phyloP scores from a whole-genome alignment of 202 grass and related monocot genomes.

The Zoysia matrella region DNA sequence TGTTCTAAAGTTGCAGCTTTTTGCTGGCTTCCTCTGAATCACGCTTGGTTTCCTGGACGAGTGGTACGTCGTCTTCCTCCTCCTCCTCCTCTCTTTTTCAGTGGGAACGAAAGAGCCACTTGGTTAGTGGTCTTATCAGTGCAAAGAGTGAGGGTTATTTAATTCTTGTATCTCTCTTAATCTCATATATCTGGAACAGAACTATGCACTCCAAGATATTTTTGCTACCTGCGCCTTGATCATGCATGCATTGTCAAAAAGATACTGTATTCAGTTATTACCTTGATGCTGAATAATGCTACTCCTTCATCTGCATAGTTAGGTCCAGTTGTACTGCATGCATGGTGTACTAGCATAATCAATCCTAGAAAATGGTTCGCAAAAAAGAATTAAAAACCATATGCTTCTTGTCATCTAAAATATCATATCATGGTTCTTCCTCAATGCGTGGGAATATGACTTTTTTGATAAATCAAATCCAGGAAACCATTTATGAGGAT shows the following conservation, averaged over 20 bases:
- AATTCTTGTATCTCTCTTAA: neutral
- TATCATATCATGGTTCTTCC: neutral
- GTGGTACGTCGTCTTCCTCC: neutral
- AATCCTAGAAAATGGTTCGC: too few species aligned
- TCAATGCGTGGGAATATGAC: neutral
- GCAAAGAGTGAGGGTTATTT: neutral
- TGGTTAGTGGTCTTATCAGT: conserved; percentile 11
- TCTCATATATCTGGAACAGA: neutral
- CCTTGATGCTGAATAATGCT: too few species aligned
- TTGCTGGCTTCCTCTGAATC: conserved; percentile 26
- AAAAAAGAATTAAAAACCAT: neutral
- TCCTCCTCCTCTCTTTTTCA: neutral
- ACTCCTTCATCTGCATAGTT: too few species aligned
- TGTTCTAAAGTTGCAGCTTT: conserved; percentile 15
- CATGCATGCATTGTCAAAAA: too few species aligned
- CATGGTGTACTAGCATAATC: too few species aligned
- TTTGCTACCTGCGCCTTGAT: too few species aligned
- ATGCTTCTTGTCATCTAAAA: neutral
- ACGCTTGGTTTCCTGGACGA: conserved; percentile 30
- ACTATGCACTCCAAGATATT: too few species aligned
- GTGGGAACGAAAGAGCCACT: conserved; percentile 26
- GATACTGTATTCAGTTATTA: too few species aligned
- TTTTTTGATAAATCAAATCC: neutral
- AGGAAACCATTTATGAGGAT: conserved; percentile 9
- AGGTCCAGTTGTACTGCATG: too few species aligned